Evolutionary conservation across 2,329 filamentous ascomycete species (phyloP).

Genomic region (Sarocladium strictum): DNA sequence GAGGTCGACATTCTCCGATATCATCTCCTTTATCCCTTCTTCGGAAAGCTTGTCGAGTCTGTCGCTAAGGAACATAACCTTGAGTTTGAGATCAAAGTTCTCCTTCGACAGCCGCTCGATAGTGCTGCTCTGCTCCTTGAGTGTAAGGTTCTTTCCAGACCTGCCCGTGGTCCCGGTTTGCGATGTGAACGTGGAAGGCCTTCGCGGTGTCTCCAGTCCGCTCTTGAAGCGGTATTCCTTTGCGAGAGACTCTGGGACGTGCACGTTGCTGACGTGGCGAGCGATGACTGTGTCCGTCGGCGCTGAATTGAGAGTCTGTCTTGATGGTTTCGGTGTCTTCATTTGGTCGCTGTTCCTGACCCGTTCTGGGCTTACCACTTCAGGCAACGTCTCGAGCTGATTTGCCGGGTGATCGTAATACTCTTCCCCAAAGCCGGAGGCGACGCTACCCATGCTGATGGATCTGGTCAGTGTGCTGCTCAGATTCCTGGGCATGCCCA

Average conservation of each 20-base stretch:
- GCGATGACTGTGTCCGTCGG: conserved; percentile 86
- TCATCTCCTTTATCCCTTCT: conserved; percentile 96
- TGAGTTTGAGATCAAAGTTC: conserved; percentile 95
- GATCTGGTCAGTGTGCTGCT: conserved; percentile 62
- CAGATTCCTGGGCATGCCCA: conserved; percentile 35
- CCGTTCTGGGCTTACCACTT: conserved; percentile 37
- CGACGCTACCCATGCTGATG: conserved; percentile 85
- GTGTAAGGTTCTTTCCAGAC: conserved; percentile 67
- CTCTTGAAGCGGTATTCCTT: conserved; percentile 78
- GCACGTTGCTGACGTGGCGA: conserved; percentile 81
- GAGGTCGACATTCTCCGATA: conserved; percentile 92
- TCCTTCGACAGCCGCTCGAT: conserved; percentile 96
- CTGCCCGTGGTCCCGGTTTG: conserved; percentile 42
- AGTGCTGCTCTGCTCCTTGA: conserved; percentile 96
- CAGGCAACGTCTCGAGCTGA: conserved; percentile 44
- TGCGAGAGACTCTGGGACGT: conserved; percentile 82
- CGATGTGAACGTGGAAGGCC: conserved; percentile 40
- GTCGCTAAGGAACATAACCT: conserved; percentile 95
- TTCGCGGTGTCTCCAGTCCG: conserved; percentile 54
- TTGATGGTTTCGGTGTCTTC: conserved; percentile 63
- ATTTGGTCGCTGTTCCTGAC: conserved; percentile 39
- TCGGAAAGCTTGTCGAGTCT: conserved; percentile 89
- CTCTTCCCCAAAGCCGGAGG: conserved; percentile 60
- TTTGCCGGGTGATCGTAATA: conserved; percentile 36
- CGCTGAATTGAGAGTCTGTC: conserved; percentile 47